Conservation (phyloP, 176 grass and related monocot genomes). For the Musa acuminata region DNA sequence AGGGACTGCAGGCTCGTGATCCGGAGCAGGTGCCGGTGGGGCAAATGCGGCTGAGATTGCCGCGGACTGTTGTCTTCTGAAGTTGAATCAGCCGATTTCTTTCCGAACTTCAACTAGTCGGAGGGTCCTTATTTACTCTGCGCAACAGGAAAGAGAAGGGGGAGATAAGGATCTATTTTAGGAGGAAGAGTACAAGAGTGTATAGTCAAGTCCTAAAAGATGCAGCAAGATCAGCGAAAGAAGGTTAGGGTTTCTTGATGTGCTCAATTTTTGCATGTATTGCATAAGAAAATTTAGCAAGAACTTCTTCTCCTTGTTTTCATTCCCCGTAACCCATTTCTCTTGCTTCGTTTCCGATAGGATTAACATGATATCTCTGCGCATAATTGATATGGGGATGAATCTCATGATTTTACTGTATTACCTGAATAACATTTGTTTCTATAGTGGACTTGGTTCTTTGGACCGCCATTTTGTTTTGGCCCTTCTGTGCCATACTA, state of each 20-base stretch:
- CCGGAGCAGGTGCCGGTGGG: slow-evolving; percentile 34
- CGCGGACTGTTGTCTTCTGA: too few relatives aligned
- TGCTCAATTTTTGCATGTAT: background rate
- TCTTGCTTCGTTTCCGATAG: background rate
- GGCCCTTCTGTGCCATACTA: background rate
- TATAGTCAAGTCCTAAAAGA: background rate
- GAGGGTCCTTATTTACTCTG: background rate
- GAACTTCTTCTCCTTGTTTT: background rate
- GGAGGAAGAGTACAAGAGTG: background rate
- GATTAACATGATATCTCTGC: background rate
- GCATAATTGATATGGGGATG: background rate
- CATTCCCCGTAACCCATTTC: background rate
- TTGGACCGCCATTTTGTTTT: background rate
- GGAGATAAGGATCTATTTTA: background rate
- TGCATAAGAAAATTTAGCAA: background rate
- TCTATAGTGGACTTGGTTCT: background rate
- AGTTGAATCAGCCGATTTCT: too few relatives aligned
- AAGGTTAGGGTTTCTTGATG: background rate
- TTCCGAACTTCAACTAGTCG: background rate
- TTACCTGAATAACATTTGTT: background rate
- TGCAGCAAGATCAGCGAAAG: slow-evolving; percentile 11
- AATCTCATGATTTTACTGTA: background rate
- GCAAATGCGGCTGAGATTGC: slow-evolving; percentile 31
- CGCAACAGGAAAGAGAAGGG: background rate
- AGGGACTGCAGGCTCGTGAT: slow-evolving; percentile 25